These are phyloP conservation scores for Striga asiatica DNA, from an alignment of 257 asterid genomes.

Conservation along the genomic window DNA sequence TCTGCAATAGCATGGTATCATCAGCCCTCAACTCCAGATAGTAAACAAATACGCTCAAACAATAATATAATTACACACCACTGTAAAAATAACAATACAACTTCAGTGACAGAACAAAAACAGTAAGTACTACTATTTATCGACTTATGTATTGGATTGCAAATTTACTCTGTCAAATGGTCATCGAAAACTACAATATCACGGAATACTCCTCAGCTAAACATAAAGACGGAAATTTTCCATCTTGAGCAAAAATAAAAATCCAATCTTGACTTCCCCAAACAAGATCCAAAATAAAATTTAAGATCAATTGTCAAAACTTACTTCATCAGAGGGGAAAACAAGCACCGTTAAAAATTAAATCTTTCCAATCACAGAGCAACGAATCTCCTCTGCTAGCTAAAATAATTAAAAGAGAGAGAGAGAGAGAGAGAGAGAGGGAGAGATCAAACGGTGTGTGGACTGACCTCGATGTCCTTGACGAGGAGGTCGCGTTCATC, in stretches of 20 bases:
- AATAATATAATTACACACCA: neutral
- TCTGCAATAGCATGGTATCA: constrained; percentile 35
- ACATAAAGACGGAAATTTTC: neutral
- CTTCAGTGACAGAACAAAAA: neutral
- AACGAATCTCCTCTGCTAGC: neutral
- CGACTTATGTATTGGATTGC: neutral
- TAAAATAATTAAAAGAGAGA: too few relatives aligned
- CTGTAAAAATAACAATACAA: too few relatives aligned
- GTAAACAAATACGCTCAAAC: neutral
- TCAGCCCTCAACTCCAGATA: constrained; percentile 3
- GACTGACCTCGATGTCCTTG: constrained; percentile 69
- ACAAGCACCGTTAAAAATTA: too few relatives aligned
- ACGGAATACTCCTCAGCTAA: neutral
- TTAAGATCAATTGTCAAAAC: neutral
- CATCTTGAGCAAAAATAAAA: neutral
- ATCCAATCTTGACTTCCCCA: neutral
- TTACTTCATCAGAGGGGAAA: too few relatives aligned
- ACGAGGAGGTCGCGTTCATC: constrained; percentile 66
- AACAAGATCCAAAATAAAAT: neutral
- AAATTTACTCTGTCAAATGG: neutral
- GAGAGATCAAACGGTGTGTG: neutral
- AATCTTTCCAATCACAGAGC: neutral
- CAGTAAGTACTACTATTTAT: neutral
- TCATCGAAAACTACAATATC: neutral
- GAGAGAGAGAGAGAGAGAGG: too few relatives aligned